phyloP scores from a whole-genome alignment of 176 grass and related monocot species.

The Aegilops tauschii region DNA sequence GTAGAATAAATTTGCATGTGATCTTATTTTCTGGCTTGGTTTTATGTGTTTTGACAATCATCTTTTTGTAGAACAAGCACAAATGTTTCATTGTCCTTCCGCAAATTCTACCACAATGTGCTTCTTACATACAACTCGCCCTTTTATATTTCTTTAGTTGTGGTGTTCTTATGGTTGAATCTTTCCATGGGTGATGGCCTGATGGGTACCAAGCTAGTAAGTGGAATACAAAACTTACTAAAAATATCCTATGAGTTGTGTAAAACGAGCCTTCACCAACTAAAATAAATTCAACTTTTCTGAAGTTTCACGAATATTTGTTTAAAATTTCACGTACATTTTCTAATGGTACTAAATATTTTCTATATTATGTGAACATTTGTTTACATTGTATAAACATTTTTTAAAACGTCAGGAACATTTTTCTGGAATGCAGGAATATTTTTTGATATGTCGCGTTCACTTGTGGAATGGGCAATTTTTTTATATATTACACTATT shows the following conservation, averaged over 20 bases:
- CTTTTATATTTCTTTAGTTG: conserved; percentile 6
- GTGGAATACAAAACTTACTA: background rate
- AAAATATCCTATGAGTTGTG: background rate
- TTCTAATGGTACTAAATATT: too few relatives aligned
- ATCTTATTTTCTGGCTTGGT: background rate
- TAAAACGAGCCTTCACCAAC: background rate
- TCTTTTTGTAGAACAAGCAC: conserved; percentile 72
- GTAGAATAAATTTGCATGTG: too few relatives aligned
- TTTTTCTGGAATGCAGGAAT: too few relatives aligned
- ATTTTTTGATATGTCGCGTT: too few relatives aligned
- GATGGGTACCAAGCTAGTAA: background rate
- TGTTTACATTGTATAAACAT: too few relatives aligned
- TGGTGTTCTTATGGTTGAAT: background rate
- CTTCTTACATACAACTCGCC: background rate
- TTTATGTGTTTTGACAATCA: background rate
- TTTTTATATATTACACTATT: too few relatives aligned
- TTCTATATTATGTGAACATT: too few relatives aligned
- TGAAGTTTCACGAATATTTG: background rate
- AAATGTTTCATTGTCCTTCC: conserved; percentile 90
- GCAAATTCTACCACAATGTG: conserved; percentile 89
- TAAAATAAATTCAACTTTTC: background rate
- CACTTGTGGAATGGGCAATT: too few relatives aligned
- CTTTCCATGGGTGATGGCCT: background rate
- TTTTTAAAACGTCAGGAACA: too few relatives aligned
- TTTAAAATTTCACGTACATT: too few relatives aligned